These are phyloP conservation scores for Eimeria nieschulzi DNA, from an alignment of 169 alveolate genomes.

Conservation along the genomic window DNA sequence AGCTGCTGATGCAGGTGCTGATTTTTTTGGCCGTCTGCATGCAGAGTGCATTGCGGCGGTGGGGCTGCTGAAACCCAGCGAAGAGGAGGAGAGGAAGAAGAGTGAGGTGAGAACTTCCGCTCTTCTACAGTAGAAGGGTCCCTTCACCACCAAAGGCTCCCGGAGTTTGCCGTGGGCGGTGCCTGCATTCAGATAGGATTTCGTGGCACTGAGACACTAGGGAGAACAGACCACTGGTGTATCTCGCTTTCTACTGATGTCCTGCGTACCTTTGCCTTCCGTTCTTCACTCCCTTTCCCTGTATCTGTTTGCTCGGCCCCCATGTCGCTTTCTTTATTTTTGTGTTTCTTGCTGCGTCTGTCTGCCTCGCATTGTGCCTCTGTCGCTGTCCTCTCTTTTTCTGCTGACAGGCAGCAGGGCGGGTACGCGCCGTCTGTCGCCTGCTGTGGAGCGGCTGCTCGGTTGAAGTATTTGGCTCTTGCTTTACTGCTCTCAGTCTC, in stretches of 20 bases:
- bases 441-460: neutral
- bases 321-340: neutral
- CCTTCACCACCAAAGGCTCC: too few relatives aligned
- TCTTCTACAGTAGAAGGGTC: too few relatives aligned
- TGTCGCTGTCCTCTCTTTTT: neutral
- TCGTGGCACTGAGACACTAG: too few relatives aligned
- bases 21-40: constrained; percentile 19
- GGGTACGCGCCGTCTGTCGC: constrained; percentile 1
- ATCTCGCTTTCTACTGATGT: too few relatives aligned
- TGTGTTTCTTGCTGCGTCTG: neutral
- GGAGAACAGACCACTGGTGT: too few relatives aligned
- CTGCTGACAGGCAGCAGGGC: constrained; percentile 51
- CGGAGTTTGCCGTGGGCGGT: too few relatives aligned
- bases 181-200: too few relatives aligned
- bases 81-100: constrained; percentile 14
- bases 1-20: constrained; percentile 51
- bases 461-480: constrained; percentile 14
- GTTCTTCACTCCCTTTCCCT: neutral
- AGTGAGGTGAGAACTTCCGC: constrained; percentile 6
- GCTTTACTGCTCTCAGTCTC: neutral
- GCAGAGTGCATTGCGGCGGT: neutral
- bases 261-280: too few relatives aligned
- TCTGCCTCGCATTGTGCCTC: neutral
- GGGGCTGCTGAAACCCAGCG: constrained; percentile 21
- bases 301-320: neutral